Evolutionary conservation across 208 protist genomes (phyloP), one percentile per base, ranked within the genome.

Genomic region (Wallacemonas sp.): DNA sequence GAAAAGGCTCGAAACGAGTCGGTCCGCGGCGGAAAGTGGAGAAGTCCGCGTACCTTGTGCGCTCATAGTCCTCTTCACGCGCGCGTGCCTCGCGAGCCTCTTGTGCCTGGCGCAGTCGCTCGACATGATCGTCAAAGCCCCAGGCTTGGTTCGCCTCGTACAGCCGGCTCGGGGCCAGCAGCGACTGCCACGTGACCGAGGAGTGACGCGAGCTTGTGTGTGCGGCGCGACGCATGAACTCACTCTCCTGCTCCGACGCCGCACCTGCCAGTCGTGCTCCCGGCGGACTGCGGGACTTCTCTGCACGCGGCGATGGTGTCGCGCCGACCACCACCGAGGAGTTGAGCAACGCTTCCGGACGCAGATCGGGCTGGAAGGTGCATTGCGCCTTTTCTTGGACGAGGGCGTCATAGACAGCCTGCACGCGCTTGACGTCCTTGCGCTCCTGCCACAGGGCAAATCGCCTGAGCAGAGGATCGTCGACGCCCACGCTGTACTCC

Each of bases 371-470:
- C 38, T 73, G 59, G 61, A 91, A 91, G 29, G 85, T 65, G 63
- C 80, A 91, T 10, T 68, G 67, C 19, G 59, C 65, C 15, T 84
- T 76, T 55, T 91, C 85, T 36, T 66, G 22, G 19, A 81, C 45
- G 13, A 91, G 69, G 0, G 70, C 65, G 19, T 87, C 78, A 66
- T 91, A 91, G 12, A 91, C 63, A 6, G 69, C 59, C 63, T 85
- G 79, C 19, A 88, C 58, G 9, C 78, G 78, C 63, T 78, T 79
- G 41, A 76, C 78, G 8, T 91, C 85, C 19, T 75, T 73, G 19
- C 78, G 58, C 45, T 91, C 79, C 50, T 87, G 66, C 85, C 85
- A 91, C 22, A 86, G 53, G 24, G 54, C 48, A 12, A 91, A 64
- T 9, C 85, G 81, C 21, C 64, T 71, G 19, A 80, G 68, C 19